Percentiles rank a stretch among this genome's conserved stretches.
These are phyloP conservation scores for Acanthamoeba triangularis DNA, from an alignment of 208 protist genomes.

Conservation along the genomic window DNA sequence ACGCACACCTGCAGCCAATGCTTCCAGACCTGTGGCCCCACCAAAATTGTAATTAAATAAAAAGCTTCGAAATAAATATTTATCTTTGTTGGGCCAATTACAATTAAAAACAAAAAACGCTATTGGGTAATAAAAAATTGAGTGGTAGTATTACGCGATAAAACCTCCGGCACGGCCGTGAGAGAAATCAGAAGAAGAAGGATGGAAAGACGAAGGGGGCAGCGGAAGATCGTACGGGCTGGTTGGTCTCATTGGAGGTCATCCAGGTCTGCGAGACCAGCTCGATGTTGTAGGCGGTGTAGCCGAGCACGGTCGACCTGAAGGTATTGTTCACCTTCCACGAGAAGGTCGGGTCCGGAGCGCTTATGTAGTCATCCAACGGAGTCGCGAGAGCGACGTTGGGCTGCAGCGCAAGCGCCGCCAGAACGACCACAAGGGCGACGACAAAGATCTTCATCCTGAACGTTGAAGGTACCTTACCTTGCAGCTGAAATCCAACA, in stretches of 20 bases:
- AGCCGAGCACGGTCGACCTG: not conserved
- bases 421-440: not conserved
- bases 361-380: conserved; percentile 81
- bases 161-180: not conserved
- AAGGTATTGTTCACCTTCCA: conserved; percentile 61
- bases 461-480: not conserved
- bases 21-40: conserved; percentile 74
- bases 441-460: not conserved
- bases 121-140: not conserved
- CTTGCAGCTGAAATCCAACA: not conserved
- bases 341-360: conserved; percentile 71
- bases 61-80: not conserved
- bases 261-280: conserved; percentile 81
- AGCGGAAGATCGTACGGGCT: not conserved
- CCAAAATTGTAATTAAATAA: not conserved
- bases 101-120: no score
- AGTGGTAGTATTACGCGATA: not conserved
- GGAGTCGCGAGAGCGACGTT: conserved; percentile 26
- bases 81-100: no score
- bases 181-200: not conserved
- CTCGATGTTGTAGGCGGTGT: conserved; percentile 79
- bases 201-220: not conserved
- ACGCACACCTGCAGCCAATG: conserved; percentile 82
- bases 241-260: conserved; percentile 52
- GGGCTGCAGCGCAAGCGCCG: not conserved